phyloP scores from a whole-genome alignment of 306 rosid species.

The Cucurbita ficifolia region DNA sequence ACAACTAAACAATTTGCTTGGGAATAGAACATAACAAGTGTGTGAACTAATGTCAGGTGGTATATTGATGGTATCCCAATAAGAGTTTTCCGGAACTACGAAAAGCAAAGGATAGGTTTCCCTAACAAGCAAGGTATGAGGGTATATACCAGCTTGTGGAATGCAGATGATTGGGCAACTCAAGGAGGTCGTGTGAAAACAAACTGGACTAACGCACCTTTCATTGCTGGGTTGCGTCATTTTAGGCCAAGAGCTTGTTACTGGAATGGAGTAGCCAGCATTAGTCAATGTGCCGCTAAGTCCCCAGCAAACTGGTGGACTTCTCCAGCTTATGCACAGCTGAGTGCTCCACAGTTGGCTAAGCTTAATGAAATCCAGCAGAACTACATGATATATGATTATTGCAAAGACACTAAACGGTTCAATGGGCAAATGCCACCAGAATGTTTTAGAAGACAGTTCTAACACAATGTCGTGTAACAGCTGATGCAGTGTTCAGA shows the following conservation, averaged over 20 bases:
- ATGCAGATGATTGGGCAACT: constrained; percentile 78
- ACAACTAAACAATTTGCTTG: no score
- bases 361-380: constrained; percentile 42
- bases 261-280: constrained; percentile 47
- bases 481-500: no score
- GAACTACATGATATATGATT: constrained; percentile 57
- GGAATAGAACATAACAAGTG: neutral
- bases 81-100: constrained; percentile 59
- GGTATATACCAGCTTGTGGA: constrained; percentile 53
- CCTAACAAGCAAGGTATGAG: constrained; percentile 76
- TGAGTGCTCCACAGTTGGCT: constrained; percentile 23
- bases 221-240: constrained; percentile 28
- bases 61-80: constrained; percentile 58
- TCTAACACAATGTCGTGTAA: neutral
- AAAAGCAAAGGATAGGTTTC: constrained; percentile 36
- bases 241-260: constrained; percentile 70
- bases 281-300: constrained; percentile 31
- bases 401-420: constrained; percentile 49
- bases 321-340: constrained; percentile 24
- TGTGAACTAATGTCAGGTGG: constrained; percentile 37
- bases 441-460: constrained; percentile 19
- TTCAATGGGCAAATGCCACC: constrained; percentile 44
- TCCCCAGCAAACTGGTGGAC: constrained; percentile 60
- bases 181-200: constrained; percentile 60
- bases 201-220: constrained; percentile 60